Evolutionary conservation across 148 eudicot species (phyloP).

Genomic region (Silene latifolia): DNA sequence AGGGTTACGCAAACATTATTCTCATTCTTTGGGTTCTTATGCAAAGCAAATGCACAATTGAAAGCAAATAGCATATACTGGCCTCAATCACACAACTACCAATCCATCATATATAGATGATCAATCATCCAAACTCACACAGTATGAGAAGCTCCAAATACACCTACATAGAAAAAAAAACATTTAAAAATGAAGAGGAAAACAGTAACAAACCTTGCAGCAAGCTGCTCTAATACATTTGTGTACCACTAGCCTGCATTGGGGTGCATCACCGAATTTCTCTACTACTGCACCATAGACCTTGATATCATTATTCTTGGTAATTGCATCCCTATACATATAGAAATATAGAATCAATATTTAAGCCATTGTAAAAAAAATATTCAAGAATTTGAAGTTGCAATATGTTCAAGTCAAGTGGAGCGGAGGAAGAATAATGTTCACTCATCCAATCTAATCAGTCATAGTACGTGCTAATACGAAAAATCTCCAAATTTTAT

Average conservation of each 20-base stretch:
- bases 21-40: background rate
- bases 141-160: background rate
- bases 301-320: slow-evolving; percentile 8
- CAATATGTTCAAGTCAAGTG: too few relatives aligned
- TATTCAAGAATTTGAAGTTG: too few relatives aligned
- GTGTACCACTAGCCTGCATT: slow-evolving; percentile 18
- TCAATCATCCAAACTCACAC: background rate
- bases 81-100: too few relatives aligned
- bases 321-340: slow-evolving; percentile 2
- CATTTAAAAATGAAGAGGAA: background rate
- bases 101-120: background rate
- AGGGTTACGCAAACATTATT: background rate
- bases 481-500: too few relatives aligned
- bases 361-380: too few relatives aligned
- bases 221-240: slow-evolving; percentile 7
- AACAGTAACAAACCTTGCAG: slow-evolving; percentile 17
- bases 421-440: too few relatives aligned
- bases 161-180: background rate
- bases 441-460: too few relatives aligned
- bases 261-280: slow-evolving; percentile 17
- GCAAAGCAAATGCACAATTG: background rate
- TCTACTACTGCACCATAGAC: slow-evolving; percentile 19
- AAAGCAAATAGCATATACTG: background rate
- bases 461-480: too few relatives aligned
- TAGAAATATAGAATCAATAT: too few relatives aligned